These are phyloP conservation scores for Gomphus bonarii DNA, from an alignment of 1,284 basidiomycete species.

Conservation along the genomic window DNA sequence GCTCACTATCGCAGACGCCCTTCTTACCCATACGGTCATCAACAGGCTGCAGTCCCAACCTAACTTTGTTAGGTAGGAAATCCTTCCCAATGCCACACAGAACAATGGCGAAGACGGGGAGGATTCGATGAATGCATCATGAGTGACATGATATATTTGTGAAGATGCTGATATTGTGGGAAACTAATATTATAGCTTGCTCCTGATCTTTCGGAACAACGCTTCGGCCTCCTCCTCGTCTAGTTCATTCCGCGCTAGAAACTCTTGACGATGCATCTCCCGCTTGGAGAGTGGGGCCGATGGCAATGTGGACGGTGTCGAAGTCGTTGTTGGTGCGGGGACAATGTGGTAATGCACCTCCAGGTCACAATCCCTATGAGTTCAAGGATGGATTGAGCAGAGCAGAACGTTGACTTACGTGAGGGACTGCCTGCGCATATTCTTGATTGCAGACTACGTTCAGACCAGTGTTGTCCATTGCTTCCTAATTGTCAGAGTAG, in stretches of 20 bases:
- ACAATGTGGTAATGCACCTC: conserved; percentile 76
- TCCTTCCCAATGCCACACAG: neutral
- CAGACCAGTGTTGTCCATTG: conserved; percentile 51
- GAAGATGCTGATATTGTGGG: neutral
- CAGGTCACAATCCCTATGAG: neutral
- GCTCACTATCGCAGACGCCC: no score
- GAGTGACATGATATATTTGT: neutral
- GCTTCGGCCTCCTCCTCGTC: conserved; percentile 47
- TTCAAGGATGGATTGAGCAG: neutral
- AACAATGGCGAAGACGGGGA: neutral
- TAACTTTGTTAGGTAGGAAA: no score
- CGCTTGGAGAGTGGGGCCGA: conserved; percentile 27
- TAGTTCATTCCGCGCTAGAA: conserved; percentile 42
- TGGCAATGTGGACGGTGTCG: conserved; percentile 16
- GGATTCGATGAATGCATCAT: neutral
- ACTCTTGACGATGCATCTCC: conserved; percentile 50
- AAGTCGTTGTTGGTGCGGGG: conserved; percentile 47
- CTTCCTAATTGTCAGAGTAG: conserved; percentile 23
- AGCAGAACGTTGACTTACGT: conserved; percentile 35
- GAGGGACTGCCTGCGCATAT: conserved; percentile 73
- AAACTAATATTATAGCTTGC: conserved; percentile 16
- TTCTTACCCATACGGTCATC: no score
- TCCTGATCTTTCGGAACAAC: conserved; percentile 36
- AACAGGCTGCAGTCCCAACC: no score
- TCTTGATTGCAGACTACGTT: conserved; percentile 75